Percentiles rank a stretch among this genome's conserved stretches.
Evolutionary conservation across 257 asterid species (phyloP).

Genomic region (Plantago major): DNA sequence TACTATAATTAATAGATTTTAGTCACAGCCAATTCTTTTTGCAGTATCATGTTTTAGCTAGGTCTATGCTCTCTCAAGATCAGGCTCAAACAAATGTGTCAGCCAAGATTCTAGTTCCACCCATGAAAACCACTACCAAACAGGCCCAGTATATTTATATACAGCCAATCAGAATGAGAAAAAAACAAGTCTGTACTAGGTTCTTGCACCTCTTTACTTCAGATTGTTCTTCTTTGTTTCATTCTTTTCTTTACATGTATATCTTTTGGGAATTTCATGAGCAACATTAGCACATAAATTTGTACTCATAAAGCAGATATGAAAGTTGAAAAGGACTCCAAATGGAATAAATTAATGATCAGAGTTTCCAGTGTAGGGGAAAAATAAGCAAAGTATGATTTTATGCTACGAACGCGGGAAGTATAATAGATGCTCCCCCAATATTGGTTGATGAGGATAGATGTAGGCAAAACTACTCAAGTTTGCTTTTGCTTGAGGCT

Average conservation of each 20-base stretch:
- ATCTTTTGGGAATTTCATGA: no score
- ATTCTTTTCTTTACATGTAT: neutral
- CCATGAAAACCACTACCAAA: neutral
- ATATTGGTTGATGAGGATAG: conserved; percentile 9
- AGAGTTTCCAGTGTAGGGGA: neutral
- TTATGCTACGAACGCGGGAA: conserved; percentile 10
- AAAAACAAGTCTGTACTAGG: neutral
- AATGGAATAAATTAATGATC: no score
- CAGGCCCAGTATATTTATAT: no score
- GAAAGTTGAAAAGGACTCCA: no score
- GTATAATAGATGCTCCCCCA: conserved; percentile 18
- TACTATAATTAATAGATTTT: conserved; percentile 4
- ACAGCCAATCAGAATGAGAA: neutral
- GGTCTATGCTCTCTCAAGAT: neutral
- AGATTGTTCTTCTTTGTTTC: neutral
- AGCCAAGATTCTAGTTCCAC: neutral
- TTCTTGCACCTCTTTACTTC: no score
- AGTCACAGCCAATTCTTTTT: neutral
- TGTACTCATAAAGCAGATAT: no score
- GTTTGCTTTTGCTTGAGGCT: conserved; percentile 66
- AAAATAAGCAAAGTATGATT: neutral
- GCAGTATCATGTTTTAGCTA: neutral
- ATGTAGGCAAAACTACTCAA: conserved; percentile 45
- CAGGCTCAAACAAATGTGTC: conserved; percentile 5
- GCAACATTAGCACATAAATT: no score